Percentiles rank a stretch among this genome's conserved stretches.
phyloP scores from a whole-genome alignment of 2,329 filamentous ascomycete species.

The Mollisiaceae sp. region DNA sequence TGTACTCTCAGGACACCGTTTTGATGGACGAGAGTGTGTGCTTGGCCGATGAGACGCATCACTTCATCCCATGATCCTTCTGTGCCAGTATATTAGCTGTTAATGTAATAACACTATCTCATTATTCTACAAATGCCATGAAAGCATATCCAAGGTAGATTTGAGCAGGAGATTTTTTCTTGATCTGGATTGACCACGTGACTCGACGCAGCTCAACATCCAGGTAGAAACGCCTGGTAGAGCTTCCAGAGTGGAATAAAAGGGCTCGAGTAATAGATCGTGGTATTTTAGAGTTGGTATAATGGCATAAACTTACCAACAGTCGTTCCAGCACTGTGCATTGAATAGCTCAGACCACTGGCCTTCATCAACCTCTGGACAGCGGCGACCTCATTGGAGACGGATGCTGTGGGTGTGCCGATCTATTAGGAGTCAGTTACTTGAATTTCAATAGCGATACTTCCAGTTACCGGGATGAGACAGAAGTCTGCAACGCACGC shows the following conservation, averaged over 20 bases:
- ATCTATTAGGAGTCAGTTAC: conserved; percentile 55
- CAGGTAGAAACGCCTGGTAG: not conserved
- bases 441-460: not conserved
- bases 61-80: conserved; percentile 93
- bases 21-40: conserved; percentile 77
- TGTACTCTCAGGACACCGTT: conserved; percentile 84
- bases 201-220: not conserved
- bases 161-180: too few species aligned
- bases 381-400: conserved; percentile 83
- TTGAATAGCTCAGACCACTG: conserved; percentile 80
- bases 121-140: not conserved
- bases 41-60: conserved; percentile 84
- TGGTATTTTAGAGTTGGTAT: not conserved
- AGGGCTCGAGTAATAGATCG: not conserved
- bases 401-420: conserved; percentile 77
- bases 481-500: conserved; percentile 90
- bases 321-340: conserved; percentile 95
- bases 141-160: not conserved
- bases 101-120: not conserved
- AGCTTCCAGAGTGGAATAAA: not conserved
- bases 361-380: conserved; percentile 85
- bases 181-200: not conserved
- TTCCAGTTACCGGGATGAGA: conserved; percentile 72
- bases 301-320: conserved; percentile 64
- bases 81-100: conserved; percentile 45